These are phyloP conservation scores for Kuraishia floccosa DNA, from an alignment of 805 yeast species.

Conservation along the genomic window DNA sequence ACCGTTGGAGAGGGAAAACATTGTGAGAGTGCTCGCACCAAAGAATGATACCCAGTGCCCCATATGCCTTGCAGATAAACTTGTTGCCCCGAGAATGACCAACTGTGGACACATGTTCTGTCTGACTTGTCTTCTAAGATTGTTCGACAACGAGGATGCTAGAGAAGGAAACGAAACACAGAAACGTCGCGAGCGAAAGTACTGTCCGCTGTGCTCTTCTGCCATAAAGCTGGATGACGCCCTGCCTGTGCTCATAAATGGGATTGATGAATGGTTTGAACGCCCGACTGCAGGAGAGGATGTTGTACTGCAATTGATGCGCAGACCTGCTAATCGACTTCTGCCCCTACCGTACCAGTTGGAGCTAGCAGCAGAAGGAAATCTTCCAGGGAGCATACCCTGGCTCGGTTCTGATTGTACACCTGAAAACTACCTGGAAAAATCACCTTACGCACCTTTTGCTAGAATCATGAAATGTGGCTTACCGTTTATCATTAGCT, in stretches of 20 bases:
- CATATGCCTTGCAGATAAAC: conserved; percentile 75
- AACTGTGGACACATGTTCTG: conserved; percentile 93
- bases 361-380: conserved; percentile 10
- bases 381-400: conserved; percentile 38
- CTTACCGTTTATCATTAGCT: conserved; percentile 34
- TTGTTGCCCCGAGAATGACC: conserved; percentile 91
- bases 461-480: conserved; percentile 67
- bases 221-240: conserved; percentile 39
- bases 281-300: conserved; percentile 46
- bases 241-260: conserved; percentile 50
- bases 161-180: conserved; percentile 17
- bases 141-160: conserved; percentile 44
- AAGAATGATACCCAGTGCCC: conserved; percentile 70
- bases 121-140: conserved; percentile 64
- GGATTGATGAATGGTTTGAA: conserved; percentile 42
- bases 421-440: conserved; percentile 10
- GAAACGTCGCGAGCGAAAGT: conserved; percentile 11
- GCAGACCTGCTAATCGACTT: conserved; percentile 20
- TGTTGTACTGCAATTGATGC: conserved; percentile 56
- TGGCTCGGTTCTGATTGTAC: conserved; percentile 24
- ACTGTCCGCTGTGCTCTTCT: conserved; percentile 74
- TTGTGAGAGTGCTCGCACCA: conserved; percentile 67
- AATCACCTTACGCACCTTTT: conserved; percentile 27
- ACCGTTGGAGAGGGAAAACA: conserved; percentile 48
- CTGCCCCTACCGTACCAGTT: conserved; percentile 19